These are phyloP conservation scores for Kodamaea plutei DNA, from an alignment of 1,139 yeast species.

Conservation along the genomic window DNA sequence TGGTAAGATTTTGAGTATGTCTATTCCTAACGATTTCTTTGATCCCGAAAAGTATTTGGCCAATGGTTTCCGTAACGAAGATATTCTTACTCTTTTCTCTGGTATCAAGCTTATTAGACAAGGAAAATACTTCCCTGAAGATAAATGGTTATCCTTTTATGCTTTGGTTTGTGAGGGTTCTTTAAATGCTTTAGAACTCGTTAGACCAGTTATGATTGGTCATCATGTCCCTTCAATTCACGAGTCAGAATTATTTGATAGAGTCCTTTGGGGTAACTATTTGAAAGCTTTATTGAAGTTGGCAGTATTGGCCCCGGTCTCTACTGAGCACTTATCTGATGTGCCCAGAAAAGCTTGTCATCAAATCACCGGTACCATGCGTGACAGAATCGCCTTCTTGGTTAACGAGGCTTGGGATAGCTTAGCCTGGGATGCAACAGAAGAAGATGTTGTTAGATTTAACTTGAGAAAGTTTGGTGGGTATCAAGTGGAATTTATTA, in stretches of 20 bases:
- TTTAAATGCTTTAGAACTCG: slow-evolving; percentile 53
- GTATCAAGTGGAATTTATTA: slow-evolving; percentile 64
- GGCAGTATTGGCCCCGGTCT: slow-evolving; percentile 53
- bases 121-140: slow-evolving; percentile 60
- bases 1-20: slow-evolving; percentile 23
- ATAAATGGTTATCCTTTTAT: slow-evolving; percentile 66
- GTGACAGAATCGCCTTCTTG: slow-evolving; percentile 56
- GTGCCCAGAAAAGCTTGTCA: slow-evolving; percentile 72
- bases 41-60: slow-evolving; percentile 31
- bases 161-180: slow-evolving; percentile 60
- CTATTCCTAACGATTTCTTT: slow-evolving; percentile 31
- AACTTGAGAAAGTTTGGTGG: slow-evolving; percentile 66
- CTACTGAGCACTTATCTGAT: slow-evolving; percentile 61
- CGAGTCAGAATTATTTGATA: slow-evolving; percentile 46
- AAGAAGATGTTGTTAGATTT: slow-evolving; percentile 58
- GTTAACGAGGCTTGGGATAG: slow-evolving; percentile 67
- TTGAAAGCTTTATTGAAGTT: slow-evolving; percentile 53
- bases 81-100: slow-evolving; percentile 44
- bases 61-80: slow-evolving; percentile 35
- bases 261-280: slow-evolving; percentile 63
- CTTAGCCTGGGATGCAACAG: slow-evolving; percentile 64
- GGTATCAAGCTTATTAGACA: slow-evolving; percentile 57
- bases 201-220: slow-evolving; percentile 50
- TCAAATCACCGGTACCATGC: slow-evolving; percentile 59
- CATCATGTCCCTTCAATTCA: slow-evolving; percentile 55